Evolutionary conservation across 2,329 filamentous ascomycete species (phyloP).

Genomic region (Lecanosticta acicola): DNA sequence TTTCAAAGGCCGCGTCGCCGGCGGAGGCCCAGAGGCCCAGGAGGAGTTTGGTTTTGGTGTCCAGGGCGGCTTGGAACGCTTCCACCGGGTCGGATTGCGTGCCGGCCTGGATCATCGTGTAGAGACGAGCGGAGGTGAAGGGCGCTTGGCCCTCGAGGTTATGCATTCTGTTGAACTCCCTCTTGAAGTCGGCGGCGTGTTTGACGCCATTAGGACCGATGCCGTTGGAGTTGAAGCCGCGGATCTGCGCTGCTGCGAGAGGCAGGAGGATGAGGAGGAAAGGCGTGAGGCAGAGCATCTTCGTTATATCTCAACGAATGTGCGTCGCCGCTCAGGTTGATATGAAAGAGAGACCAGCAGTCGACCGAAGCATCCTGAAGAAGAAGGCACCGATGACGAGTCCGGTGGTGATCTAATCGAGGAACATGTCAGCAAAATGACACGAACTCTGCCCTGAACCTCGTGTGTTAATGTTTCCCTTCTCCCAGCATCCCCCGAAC

Average conservation of each 20-base stretch:
- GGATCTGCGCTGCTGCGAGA: background rate
- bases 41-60: constrained; percentile 68
- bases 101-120: constrained; percentile 54
- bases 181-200: constrained; percentile 49
- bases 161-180: constrained; percentile 61
- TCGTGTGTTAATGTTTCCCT: background rate
- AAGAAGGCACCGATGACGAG: background rate
- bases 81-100: constrained; percentile 57
- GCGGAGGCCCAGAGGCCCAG: constrained; percentile 68
- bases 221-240: constrained; percentile 4
- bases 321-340: background rate
- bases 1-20: constrained; percentile 50
- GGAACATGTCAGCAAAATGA: background rate
- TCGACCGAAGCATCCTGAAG: background rate
- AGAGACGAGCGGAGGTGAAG: constrained; percentile 65
- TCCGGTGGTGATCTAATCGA: background rate
- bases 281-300: background rate
- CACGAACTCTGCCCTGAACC: background rate
- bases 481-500: background rate
- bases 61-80: constrained; percentile 74
- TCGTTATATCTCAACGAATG: background rate
- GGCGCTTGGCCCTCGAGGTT: constrained; percentile 53
- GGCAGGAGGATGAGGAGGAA: background rate
- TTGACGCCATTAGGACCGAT: constrained; percentile 5
- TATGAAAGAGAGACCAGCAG: background rate